phyloP scores from a whole-genome alignment of 345 rosid genomes.

The Orychophragmus violaceus region DNA sequence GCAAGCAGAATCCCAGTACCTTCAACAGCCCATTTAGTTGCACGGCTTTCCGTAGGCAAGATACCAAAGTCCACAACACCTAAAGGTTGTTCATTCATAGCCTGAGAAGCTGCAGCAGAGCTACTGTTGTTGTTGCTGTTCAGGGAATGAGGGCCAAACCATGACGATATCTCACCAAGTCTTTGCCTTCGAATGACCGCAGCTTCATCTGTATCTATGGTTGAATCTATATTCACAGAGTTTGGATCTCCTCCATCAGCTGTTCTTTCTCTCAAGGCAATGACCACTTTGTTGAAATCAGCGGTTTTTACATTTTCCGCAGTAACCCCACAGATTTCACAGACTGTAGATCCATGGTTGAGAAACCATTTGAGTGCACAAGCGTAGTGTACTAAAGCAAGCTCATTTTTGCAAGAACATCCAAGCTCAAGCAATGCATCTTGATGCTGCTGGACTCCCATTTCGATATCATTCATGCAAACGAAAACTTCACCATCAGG shows the following conservation, averaged over 20 bases:
- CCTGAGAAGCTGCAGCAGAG: conserved; percentile 50
- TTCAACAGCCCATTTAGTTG: conserved; percentile 96
- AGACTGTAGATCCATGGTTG: conserved; percentile 84
- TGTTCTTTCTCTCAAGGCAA: conserved; percentile 71
- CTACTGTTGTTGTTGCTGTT: conserved; percentile 30
- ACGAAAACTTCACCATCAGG: too few relatives aligned
- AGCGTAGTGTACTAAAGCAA: conserved; percentile 83
- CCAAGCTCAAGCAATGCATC: conserved; percentile 74
- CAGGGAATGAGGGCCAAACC: conserved; percentile 59
- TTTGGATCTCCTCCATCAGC: conserved; percentile 65
- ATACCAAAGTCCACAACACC: conserved; percentile 45
- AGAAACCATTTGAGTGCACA: conserved; percentile 97
- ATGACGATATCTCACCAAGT: conserved; percentile 71
- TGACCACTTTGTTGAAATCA: conserved; percentile 61
- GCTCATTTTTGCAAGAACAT: conserved; percentile 86
- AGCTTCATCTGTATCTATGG: conserved; percentile 72
- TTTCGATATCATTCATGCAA: conserved; percentile 64
- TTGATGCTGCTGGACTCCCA: conserved; percentile 46
- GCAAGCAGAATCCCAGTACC: conserved; percentile 92
- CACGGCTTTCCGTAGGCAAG: conserved; percentile 54
- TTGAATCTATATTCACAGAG: conserved; percentile 39
- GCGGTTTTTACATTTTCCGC: conserved; percentile 53
- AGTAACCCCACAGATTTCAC: conserved; percentile 79
- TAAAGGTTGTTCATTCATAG: conserved; percentile 55
- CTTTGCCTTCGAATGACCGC: conserved; percentile 77